These are phyloP conservation scores for Candida saitoana DNA, from an alignment of 805 yeast species.

Conservation along the genomic window DNA sequence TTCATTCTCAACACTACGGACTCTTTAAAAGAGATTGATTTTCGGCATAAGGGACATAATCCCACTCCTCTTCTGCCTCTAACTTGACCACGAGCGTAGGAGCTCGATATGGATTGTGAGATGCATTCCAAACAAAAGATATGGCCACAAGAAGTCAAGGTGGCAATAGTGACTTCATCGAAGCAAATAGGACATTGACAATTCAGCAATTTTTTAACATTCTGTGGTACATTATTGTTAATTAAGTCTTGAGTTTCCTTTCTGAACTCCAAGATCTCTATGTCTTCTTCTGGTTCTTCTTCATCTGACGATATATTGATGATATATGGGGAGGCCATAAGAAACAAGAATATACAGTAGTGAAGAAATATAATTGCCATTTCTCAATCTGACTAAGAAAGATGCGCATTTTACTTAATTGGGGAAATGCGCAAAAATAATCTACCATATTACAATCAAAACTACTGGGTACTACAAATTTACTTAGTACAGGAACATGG, in stretches of 20 bases:
- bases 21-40: constrained; percentile 36
- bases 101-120: constrained; percentile 36
- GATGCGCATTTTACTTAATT: too few relatives aligned
- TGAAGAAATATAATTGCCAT: too few relatives aligned
- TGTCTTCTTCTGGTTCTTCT: constrained; percentile 32
- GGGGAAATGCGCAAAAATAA: too few relatives aligned
- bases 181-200: constrained; percentile 44
- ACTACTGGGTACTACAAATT: too few relatives aligned
- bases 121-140: constrained; percentile 41
- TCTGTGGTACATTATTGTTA: constrained; percentile 20
- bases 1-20: constrained; percentile 24
- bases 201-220: constrained; percentile 29
- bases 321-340: constrained; percentile 14
- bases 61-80: constrained; percentile 36
- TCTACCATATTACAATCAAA: too few relatives aligned
- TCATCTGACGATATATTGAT: constrained; percentile 20
- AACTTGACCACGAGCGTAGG: constrained; percentile 41
- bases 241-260: constrained; percentile 33
- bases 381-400: too few relatives aligned
- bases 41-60: constrained; percentile 41
- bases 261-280: constrained; percentile 35
- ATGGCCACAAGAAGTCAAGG: constrained; percentile 42
- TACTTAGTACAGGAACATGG: too few relatives aligned
- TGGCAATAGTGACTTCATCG: constrained; percentile 36
- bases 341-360: too few relatives aligned